Evolutionary conservation across 2,329 filamentous ascomycete genomes (phyloP).

Genomic region (Hansfordia pulvinata): DNA sequence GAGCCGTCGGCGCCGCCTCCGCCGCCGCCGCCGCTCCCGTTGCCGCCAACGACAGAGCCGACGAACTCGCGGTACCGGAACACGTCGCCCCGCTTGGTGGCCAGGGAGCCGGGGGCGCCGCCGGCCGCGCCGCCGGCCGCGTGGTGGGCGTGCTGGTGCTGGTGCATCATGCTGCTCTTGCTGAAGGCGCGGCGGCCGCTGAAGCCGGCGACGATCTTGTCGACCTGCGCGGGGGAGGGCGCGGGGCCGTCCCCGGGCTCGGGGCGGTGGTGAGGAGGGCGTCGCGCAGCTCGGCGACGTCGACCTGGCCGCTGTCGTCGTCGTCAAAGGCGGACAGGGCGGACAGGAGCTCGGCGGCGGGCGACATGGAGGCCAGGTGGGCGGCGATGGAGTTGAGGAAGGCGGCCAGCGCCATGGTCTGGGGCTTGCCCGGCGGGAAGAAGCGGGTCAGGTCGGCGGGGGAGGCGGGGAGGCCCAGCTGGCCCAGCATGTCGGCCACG

Average conservation of each 20-base stretch:
- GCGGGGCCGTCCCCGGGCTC: conserved; percentile 53
- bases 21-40: conserved; percentile 12
- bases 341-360: conserved; percentile 66
- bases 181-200: conserved; percentile 73
- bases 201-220: conserved; percentile 79
- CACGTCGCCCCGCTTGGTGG: conserved; percentile 60
- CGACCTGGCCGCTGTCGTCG: conserved; percentile 86
- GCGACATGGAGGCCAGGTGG: conserved; percentile 61
- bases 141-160: too few species aligned
- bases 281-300: conserved; percentile 68
- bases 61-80: conserved; percentile 94
- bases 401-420: conserved; percentile 68
- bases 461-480: conserved; percentile 66
- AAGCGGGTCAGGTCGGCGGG: conserved; percentile 62
- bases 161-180: conserved; percentile 29
- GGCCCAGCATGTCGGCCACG: conserved; percentile 74
- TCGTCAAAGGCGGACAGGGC: conserved; percentile 94
- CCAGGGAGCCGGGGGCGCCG: conserved; percentile 28
- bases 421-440: conserved; percentile 60
- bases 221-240: conserved; percentile 62
- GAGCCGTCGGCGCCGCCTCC: conserved; percentile 9
- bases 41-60: conserved; percentile 47
- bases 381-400: conserved; percentile 76
- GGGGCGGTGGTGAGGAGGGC: conserved; percentile 72
- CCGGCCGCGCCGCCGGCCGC: conserved; percentile 19